A percentile compares a stretch with the other conserved stretches of the same genome.
phyloP scores from a whole-genome alignment of 768 basidiomycete species.

The Pleurotus platypus region DNA sequence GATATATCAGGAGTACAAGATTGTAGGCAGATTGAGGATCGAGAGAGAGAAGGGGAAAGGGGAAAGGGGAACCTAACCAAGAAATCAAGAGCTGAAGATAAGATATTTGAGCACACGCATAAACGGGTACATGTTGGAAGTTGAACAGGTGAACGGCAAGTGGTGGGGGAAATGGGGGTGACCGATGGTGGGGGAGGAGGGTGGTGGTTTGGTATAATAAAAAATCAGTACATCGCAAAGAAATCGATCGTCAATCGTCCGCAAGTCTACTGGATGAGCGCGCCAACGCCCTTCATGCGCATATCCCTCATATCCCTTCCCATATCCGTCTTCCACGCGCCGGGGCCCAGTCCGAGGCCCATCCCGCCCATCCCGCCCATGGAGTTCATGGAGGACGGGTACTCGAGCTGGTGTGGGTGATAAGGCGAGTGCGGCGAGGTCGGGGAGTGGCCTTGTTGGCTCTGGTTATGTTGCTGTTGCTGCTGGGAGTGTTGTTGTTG shows the following conservation, averaged over 20 bases:
- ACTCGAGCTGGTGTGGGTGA: slow-evolving; percentile 6
- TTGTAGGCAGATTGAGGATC: too few relatives aligned
- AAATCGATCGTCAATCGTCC: too few relatives aligned
- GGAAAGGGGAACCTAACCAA: neutral
- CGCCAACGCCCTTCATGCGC: slow-evolving; percentile 33
- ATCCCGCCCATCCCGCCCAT: neutral
- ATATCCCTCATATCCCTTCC: slow-evolving; percentile 24
- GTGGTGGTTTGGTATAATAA: too few relatives aligned
- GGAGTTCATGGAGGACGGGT: slow-evolving; percentile 2
- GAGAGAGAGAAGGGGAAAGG: neutral
- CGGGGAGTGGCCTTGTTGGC: slow-evolving; percentile 30
- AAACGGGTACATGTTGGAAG: too few relatives aligned
- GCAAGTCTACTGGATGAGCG: slow-evolving; percentile 25
- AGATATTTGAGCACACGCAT: neutral
- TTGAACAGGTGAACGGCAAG: too few relatives aligned
- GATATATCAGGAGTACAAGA: too few relatives aligned
- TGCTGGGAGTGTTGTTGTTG: neutral
- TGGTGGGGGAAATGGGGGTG: too few relatives aligned
- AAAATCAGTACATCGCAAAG: too few relatives aligned
- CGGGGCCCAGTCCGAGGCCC: slow-evolving; percentile 30
- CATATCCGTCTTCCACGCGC: slow-evolving; percentile 43
- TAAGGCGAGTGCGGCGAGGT: too few relatives aligned
- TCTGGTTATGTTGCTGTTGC: slow-evolving; percentile 22
- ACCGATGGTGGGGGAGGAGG: too few relatives aligned
- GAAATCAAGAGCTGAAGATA: neutral